phyloP scores from a whole-genome alignment of 2,329 filamentous ascomycete genomes.

The Trichoderma lentiforme region DNA sequence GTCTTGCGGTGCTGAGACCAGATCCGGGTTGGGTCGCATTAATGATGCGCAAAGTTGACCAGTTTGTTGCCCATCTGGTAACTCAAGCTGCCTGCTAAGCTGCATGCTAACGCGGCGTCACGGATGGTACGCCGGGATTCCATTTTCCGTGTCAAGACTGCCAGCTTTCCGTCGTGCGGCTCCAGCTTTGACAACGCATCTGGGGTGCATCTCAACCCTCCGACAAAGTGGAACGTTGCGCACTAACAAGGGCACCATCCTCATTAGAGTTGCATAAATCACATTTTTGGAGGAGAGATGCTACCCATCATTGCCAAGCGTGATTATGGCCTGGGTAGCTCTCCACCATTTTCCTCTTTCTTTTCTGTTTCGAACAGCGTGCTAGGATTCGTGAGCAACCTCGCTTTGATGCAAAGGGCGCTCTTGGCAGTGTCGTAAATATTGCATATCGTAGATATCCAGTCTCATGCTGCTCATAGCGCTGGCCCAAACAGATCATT shows the following conservation, averaged over 20 bases:
- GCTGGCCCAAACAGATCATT: slow-evolving; percentile 50
- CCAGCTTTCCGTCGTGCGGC: background rate
- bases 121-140: background rate
- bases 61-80: background rate
- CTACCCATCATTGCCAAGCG: background rate
- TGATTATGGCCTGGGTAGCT: background rate
- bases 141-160: background rate
- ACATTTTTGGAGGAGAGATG: background rate
- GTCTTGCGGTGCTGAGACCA: background rate
- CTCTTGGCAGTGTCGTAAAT: background rate
- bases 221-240: background rate
- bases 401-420: background rate
- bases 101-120: background rate
- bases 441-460: background rate
- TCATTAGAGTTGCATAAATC: background rate
- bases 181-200: background rate
- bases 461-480: slow-evolving; percentile 27
- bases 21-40: background rate
- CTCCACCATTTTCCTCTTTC: background rate
- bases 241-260: background rate
- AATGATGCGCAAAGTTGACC: background rate
- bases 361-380: background rate
- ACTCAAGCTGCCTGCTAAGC: background rate
- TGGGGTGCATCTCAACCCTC: background rate
- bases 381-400: background rate